A percentile compares a stretch with the other conserved stretches of the same genome.
These are phyloP conservation scores for Heritiera fomes DNA, from an alignment of 345 rosid genomes.

Conservation along the genomic window DNA sequence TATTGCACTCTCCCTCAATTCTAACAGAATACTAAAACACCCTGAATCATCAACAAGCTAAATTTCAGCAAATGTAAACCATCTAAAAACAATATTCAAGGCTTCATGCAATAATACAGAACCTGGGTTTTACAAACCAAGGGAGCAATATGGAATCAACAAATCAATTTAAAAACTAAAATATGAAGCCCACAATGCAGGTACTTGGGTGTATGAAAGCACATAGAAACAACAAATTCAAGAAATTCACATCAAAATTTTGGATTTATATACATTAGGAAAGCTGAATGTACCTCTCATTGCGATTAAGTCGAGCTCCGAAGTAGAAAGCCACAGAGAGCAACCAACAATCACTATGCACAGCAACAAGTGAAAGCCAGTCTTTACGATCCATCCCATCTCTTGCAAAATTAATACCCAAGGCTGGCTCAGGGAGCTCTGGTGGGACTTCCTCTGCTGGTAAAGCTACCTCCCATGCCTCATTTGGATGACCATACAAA, in stretches of 20 bases:
- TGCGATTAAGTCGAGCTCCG: slow-evolving; percentile 78
- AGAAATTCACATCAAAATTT: not conserved
- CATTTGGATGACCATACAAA: slow-evolving; percentile 74
- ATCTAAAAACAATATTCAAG: not conserved
- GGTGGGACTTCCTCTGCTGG: slow-evolving; percentile 86
- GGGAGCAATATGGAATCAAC: not conserved
- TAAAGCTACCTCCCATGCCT: slow-evolving; percentile 75
- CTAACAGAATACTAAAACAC: not conserved
- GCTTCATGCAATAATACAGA: not conserved
- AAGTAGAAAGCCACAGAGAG: slow-evolving; percentile 76
- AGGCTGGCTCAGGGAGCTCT: slow-evolving; percentile 84
- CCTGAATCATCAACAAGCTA: not conserved
- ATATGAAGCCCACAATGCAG: not conserved
- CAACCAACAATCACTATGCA: slow-evolving; percentile 85
- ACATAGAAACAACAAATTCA: not conserved
- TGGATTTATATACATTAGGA: not conserved
- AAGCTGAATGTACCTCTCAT: slow-evolving; percentile 49
- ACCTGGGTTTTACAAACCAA: not conserved
- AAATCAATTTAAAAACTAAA: not conserved
- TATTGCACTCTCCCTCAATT: not conserved
- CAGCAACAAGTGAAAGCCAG: slow-evolving; percentile 83
- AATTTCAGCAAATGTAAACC: not conserved
- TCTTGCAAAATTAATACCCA: slow-evolving; percentile 83
- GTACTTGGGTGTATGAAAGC: not conserved
- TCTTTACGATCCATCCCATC: slow-evolving; percentile 82